phyloP scores from a whole-genome alignment of 1,139 yeast species.

The Pneumocystis carinii region DNA sequence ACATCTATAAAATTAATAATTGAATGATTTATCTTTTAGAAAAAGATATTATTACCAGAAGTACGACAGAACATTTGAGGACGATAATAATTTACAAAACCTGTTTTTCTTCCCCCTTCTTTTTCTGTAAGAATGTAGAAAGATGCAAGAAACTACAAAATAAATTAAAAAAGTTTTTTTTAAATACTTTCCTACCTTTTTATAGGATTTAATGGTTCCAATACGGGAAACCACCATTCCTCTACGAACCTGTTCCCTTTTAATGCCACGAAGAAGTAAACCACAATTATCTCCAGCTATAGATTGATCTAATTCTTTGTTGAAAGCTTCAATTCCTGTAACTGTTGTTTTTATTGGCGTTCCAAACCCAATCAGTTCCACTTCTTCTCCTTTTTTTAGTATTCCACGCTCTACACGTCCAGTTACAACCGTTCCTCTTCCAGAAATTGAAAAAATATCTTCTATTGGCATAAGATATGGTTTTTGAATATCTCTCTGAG shows the following conservation, averaged over 20 bases:
- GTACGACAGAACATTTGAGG: slow-evolving; percentile 97
- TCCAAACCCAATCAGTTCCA: slow-evolving; percentile 89
- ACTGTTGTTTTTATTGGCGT: slow-evolving; percentile 85
- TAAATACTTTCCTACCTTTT: slow-evolving; percentile 30
- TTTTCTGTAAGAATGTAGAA: slow-evolving; percentile 84
- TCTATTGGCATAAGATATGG: slow-evolving; percentile 96
- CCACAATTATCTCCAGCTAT: slow-evolving; percentile 99
- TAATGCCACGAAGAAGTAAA: slow-evolving; percentile 90
- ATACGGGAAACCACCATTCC: slow-evolving; percentile 97
- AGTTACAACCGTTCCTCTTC: slow-evolving; percentile 98
- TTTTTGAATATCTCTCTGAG: slow-evolving; percentile 87
- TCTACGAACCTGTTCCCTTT: slow-evolving; percentile 91
- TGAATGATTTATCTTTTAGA: neutral
- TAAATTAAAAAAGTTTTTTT: neutral
- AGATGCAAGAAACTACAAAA: slow-evolving; percentile 57
- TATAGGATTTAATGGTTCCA: slow-evolving; percentile 82
- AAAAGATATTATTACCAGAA: slow-evolving; percentile 26
- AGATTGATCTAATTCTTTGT: slow-evolving; percentile 93
- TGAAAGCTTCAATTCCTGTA: slow-evolving; percentile 98
- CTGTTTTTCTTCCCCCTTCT: slow-evolving; percentile 99
- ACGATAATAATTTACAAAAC: slow-evolving; percentile 92
- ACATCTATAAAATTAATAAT: slow-evolving; percentile 37
- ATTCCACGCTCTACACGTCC: slow-evolving; percentile 98
- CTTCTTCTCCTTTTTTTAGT: slow-evolving; percentile 94
- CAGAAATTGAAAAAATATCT: slow-evolving; percentile 94